Evolutionary conservation across 1,284 basidiomycete genomes (phyloP).

Genomic region (Rhodotorula sp.): DNA sequence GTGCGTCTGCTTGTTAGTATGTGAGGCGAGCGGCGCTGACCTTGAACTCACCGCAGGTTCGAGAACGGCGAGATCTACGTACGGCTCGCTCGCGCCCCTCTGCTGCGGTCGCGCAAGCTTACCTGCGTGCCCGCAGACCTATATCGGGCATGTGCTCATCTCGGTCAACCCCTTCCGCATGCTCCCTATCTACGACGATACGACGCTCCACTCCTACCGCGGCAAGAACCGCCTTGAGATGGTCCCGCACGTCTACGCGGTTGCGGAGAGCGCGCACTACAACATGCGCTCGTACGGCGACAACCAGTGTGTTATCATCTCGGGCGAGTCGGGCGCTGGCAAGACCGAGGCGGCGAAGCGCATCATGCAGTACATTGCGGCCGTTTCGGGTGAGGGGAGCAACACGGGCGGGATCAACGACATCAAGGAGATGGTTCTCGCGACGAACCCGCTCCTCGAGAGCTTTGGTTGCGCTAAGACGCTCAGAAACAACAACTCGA

Average conservation of each 20-base stretch:
- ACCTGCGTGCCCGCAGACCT: conserved; percentile 61
- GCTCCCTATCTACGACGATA: conserved; percentile 81
- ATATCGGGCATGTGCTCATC: conserved; percentile 95
- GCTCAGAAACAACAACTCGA: conserved; percentile 96
- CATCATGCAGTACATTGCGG: conserved; percentile 99
- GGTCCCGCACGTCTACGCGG: conserved; percentile 95
- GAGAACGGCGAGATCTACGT: conserved; percentile 91
- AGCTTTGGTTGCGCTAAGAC: conserved; percentile 99
- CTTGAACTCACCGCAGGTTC: conserved; percentile 57
- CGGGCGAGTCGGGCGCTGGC: conserved; percentile 95
- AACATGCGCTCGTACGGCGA: conserved; percentile 99
- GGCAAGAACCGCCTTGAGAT: conserved; percentile 99
- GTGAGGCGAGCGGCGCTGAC: neutral
- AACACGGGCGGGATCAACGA: conserved; percentile 67
- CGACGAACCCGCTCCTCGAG: conserved; percentile 95
- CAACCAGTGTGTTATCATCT: conserved; percentile 99
- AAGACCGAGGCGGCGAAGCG: conserved; percentile 97
- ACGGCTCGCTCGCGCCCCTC: conserved; percentile 35
- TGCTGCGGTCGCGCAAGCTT: neutral
- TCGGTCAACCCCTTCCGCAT: conserved; percentile 99
- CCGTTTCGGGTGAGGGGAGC: conserved; percentile 67
- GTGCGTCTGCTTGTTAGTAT: conserved; percentile 2
- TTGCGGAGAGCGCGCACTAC: conserved; percentile 97
- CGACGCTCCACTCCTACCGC: conserved; percentile 80
- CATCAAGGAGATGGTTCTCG: conserved; percentile 99